Base-by-base conservation (phyloP, 148 eudicot genomes). In the Pouteria glomerata region DNA sequence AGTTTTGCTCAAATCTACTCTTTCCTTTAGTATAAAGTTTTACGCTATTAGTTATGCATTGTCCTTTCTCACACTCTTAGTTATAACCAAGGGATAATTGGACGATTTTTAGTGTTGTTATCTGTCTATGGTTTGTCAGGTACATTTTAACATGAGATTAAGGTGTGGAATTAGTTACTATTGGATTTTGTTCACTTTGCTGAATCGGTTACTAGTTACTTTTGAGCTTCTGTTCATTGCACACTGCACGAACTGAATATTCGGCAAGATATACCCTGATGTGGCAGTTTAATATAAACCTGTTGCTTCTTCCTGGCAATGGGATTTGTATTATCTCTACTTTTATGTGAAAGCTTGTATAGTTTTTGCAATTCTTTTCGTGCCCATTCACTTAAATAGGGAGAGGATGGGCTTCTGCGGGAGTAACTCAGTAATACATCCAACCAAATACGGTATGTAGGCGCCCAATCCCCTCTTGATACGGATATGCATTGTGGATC, bases 391-490 rank as follows among this genome's bases (percentile, higher is more conserved):
- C 88, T 82, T 85, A 84, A 84, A 85, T 89, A 87, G 93, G 97
- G 85, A 84, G 92, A 87, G 89, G 92, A 86, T 88, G 95, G 86
- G 90, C 92, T 84, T 79, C 83, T 82, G 93, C 96, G 55, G 98
- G 98, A 89, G 97, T 83, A 77, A 76, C 81, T 85, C 90, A 81
- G 66, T 85, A 87, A 86, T 72, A 82, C 91, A 68, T 73, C 85
- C 82, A 82, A 57, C 85, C 83, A 72, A n/a, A 85, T 86, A 88
- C 93, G 98, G 97, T 91, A 89, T 94, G 97, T 86, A 82, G 96
- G 91, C 82, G 86, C 81, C 84, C 86, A 63, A 83, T 81, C 85
- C 88, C 82, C 82, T 81, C 89, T 85, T 71, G 77, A 53, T 85
- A 83, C 58, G 69, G 69, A 65, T 79, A 63, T 70, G 18, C 8